These are phyloP conservation scores for Aspergillus affinis DNA, from an alignment of 495 filamentous ascomycete genomes.

Conservation along the genomic window DNA sequence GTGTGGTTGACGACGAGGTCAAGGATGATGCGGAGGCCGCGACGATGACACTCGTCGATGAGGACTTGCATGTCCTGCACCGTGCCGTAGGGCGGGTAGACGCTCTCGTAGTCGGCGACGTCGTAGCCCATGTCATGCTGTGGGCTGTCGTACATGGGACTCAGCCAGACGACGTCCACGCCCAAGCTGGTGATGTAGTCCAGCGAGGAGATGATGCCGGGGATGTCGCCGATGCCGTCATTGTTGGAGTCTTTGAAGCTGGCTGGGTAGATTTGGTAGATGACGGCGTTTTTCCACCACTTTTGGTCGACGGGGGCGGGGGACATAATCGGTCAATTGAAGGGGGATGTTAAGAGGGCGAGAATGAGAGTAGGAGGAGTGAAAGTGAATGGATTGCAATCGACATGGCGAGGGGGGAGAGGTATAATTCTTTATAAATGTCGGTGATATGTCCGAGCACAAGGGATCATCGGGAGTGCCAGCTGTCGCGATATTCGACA, in stretches of 20 bases:
- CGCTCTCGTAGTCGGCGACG: constrained; percentile 59
- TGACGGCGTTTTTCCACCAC: constrained; percentile 43
- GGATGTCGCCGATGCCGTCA: constrained; percentile 56
- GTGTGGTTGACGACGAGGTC: constrained; percentile 63
- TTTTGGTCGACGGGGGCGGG: constrained; percentile 7
- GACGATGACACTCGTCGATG: constrained; percentile 46
- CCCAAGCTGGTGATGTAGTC: constrained; percentile 54
- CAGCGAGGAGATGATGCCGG: constrained; percentile 56
- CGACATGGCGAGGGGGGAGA: neutral
- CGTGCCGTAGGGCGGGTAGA: constrained; percentile 55
- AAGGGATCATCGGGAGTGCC: neutral
- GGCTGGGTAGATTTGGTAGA: constrained; percentile 45
- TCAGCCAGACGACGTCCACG: constrained; percentile 42
- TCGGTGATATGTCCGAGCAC: neutral
- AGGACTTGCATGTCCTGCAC: constrained; percentile 54
- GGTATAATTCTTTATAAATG: neutral
- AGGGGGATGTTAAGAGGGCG: neutral
- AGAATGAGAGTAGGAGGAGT: neutral
- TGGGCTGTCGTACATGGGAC: constrained; percentile 50
- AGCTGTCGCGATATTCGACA: neutral
- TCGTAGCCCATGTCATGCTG: constrained; percentile 56
- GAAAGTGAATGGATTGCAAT: neutral
- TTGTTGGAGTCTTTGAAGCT: constrained; percentile 41
- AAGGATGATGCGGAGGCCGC: constrained; percentile 54
- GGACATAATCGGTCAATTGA: neutral